phyloP scores from a whole-genome alignment of 2,329 filamentous ascomycete species.

The Blastomyces silverae region DNA sequence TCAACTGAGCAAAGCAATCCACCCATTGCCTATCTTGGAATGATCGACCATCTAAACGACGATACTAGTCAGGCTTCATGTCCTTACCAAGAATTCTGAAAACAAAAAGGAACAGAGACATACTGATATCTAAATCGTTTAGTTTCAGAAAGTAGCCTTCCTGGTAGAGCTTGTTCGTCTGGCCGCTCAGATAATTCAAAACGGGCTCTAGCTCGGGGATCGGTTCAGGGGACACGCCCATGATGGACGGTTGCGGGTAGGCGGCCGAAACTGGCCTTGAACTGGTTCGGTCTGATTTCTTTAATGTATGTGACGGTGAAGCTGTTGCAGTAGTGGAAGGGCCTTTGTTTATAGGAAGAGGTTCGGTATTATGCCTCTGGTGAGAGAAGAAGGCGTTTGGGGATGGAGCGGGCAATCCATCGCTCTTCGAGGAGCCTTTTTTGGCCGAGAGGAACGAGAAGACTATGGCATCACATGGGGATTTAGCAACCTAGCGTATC shows the following conservation, averaged over 20 bases:
- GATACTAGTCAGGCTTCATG: conserved; percentile 28
- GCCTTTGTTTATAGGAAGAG: conserved; percentile 1
- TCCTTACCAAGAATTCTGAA: conserved; percentile 12
- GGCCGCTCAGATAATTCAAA: conserved; percentile 88
- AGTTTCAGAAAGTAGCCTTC: conserved; percentile 97
- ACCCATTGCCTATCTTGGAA: conserved; percentile 85
- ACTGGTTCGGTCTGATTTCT: conserved; percentile 39
- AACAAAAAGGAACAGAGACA: conserved; percentile 39
- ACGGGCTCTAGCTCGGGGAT: conserved; percentile 83
- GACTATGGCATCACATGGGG: conserved; percentile 4
- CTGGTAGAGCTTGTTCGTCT: conserved; percentile 93
- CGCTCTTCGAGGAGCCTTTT: conserved; percentile 1
- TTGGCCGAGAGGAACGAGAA: conserved; percentile 12
- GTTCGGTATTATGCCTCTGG: not conserved
- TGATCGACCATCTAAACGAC: conserved; percentile 65
- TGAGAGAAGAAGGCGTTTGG: conserved; percentile 6
- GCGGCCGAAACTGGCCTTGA: conserved; percentile 79
- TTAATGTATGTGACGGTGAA: not conserved
- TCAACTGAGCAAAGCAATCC: conserved; percentile 93
- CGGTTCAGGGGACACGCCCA: conserved; percentile 78
- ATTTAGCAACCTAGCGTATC: conserved; percentile 12
- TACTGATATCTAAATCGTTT: conserved; percentile 88
- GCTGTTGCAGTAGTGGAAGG: conserved; percentile 1
- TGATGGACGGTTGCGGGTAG: conserved; percentile 74
- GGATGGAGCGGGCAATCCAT: not conserved